Evolutionary conservation across 164 flowering plant species (phyloP).

Genomic region (Vitis riparia): DNA sequence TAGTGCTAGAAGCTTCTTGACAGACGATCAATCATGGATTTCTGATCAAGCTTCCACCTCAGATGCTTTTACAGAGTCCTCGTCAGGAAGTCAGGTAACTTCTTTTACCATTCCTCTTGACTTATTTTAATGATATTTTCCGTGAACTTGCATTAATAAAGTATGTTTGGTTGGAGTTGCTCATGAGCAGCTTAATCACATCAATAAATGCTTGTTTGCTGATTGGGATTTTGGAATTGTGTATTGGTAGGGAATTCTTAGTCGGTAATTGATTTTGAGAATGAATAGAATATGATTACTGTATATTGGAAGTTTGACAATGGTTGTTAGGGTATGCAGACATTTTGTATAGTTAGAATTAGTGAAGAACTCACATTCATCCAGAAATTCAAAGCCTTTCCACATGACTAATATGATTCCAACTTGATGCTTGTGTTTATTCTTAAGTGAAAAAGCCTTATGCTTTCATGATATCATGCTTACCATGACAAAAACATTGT

Average conservation of each 20-base stretch:
- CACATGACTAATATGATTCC: too few relatives aligned
- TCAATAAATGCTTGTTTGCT: not conserved
- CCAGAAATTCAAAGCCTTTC: too few relatives aligned
- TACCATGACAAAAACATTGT: too few relatives aligned
- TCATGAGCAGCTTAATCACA: not conserved
- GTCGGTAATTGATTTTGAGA: not conserved
- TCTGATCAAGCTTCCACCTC: constrained; percentile 48
- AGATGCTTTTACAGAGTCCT: constrained; percentile 29
- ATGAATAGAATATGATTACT: too few relatives aligned
- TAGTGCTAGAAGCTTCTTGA: constrained; percentile 36
- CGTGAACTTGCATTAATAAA: not conserved
- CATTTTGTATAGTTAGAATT: too few relatives aligned
- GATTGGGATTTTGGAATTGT: not conserved
- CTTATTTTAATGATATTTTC: not conserved
- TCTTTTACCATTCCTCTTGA: constrained; percentile 1
- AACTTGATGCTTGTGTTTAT: too few relatives aligned
- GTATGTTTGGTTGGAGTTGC: too few relatives aligned
- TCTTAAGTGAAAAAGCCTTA: too few relatives aligned
- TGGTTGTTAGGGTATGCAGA: too few relatives aligned
- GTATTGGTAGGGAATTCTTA: not conserved
- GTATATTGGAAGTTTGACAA: too few relatives aligned
- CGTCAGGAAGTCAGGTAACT: constrained; percentile 47
- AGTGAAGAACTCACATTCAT: too few relatives aligned
- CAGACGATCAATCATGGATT: constrained; percentile 33
- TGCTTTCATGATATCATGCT: too few relatives aligned